phyloP scores from a whole-genome alignment of 2,329 filamentous ascomycete species.

The Cryphonectria carpinicola region DNA sequence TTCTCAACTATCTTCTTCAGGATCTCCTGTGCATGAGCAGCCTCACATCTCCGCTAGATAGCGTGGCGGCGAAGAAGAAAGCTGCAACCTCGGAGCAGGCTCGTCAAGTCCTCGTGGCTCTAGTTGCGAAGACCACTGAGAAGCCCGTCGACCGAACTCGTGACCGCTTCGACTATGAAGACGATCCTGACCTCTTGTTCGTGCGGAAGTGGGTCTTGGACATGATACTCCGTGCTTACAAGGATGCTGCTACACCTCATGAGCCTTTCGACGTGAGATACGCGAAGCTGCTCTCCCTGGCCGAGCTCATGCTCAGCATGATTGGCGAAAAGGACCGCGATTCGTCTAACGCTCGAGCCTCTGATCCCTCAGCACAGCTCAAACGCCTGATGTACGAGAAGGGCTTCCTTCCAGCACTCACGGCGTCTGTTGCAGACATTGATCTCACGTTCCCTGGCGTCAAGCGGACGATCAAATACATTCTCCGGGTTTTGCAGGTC shows the following conservation, averaged over 20 bases:
- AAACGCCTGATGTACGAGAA: constrained; percentile 98
- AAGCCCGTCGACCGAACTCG: constrained; percentile 61
- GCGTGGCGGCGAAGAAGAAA: constrained; percentile 80
- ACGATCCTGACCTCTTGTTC: constrained; percentile 83
- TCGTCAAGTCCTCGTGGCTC: constrained; percentile 80
- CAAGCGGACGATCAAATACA: constrained; percentile 94
- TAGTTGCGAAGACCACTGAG: constrained; percentile 88
- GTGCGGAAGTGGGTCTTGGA: constrained; percentile 95
- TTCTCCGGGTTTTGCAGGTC: constrained; percentile 84
- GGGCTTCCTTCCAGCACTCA: constrained; percentile 87
- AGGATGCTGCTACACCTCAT: constrained; percentile 77
- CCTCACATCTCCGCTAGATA: constrained; percentile 71
- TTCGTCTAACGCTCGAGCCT: constrained; percentile 43
- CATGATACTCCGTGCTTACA: constrained; percentile 88
- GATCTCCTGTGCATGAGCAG: constrained; percentile 69
- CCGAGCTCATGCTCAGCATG: constrained; percentile 92
- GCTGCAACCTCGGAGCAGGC: constrained; percentile 83
- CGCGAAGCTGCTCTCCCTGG: constrained; percentile 81
- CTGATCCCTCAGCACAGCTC: constrained; percentile 61
- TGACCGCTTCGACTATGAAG: constrained; percentile 68
- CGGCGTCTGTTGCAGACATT: constrained; percentile 90
- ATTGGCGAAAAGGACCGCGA: constrained; percentile 78
- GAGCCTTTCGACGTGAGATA: constrained; percentile 87
- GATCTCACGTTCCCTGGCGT: constrained; percentile 93
- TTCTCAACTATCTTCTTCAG: constrained; percentile 91